Evolutionary conservation across 75 land plant genomes (phyloP), one percentile per base, ranked within the genome.

Genomic region (Picea glauca): DNA sequence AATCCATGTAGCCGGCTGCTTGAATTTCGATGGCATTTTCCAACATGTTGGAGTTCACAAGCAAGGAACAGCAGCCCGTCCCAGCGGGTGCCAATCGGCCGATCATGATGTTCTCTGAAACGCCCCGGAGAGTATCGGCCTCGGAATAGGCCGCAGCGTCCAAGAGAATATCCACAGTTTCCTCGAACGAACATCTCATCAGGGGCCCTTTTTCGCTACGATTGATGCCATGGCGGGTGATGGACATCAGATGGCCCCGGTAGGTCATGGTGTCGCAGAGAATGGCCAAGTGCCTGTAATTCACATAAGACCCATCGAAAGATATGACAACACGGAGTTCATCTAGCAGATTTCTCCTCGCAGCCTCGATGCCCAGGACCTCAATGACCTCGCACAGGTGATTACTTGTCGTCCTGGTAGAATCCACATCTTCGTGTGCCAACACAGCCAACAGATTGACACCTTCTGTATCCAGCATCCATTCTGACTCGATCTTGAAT

Each of bases 71-170:
- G 60, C 83, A 91, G 32, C 99, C 99, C 17, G 99, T 98, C 54
- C 98, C 99, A 82, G 95, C 91, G 3, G 99, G 99, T 30, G 99
- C 99, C 76, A 98, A 85, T 83, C 93, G 96, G 2, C 98, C 99
- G 21, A 98, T 84, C 94, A 98, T 95, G 11, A 98, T 98, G 77
- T 98, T 98, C 76, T 98, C 99, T 17, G 98, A 94, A 14, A 98
- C 99, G 65, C 99, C 99, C 76, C 90, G 83, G 63, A 98, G 91
- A 79, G 89, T 78, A 80, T 98, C 99, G 13, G 88, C 76, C 86
- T 98, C 98, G 66, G 99, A 94, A 87, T 79, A 98, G 1, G 91
- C 92, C 40, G 99, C 99, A 80, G 99, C 99, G 84, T 98, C 99
- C 32, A 98, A 87, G 32, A 98, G 91, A 74, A 87, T 87, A 31